Evolutionary conservation across 805 yeast genomes (phyloP).

Genomic region (Candida golubevii): DNA sequence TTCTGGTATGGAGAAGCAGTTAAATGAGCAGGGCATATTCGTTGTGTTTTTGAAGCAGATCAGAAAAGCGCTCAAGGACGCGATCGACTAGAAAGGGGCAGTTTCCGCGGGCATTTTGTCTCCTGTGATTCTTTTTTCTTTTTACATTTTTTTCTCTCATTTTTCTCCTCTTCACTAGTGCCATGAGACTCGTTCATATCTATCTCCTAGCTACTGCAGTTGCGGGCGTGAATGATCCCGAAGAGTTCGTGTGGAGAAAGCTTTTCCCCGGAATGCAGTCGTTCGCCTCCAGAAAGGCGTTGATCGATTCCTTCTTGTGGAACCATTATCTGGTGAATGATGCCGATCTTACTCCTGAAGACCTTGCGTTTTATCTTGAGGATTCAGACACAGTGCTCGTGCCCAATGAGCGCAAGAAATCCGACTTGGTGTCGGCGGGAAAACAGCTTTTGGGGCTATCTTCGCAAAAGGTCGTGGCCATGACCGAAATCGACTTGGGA

Average conservation of each 20-base stretch:
- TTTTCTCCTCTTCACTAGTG: background rate
- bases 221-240: background rate
- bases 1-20: conserved; percentile 6
- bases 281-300: conserved; percentile 5
- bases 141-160: background rate
- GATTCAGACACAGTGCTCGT: conserved; percentile 11
- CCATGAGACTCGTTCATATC: background rate
- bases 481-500: conserved; percentile 15
- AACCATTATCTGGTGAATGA: conserved; percentile 1
- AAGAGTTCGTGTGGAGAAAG: background rate
- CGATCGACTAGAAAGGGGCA: background rate
- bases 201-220: background rate
- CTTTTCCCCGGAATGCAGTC: conserved; percentile 9
- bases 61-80: conserved; percentile 8
- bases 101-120: background rate
- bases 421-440: conserved; percentile 3
- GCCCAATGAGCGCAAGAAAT: conserved; percentile 2
- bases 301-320: conserved; percentile 13
- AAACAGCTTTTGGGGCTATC: conserved; percentile 3
- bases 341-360: background rate
- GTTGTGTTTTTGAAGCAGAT: conserved; percentile 13
- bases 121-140: background rate
- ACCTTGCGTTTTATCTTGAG: conserved; percentile 9
- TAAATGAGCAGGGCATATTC: conserved; percentile 14
- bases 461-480: background rate